Base-by-base conservation (phyloP, 768 basidiomycete species). In the Trametes cingulata region DNA sequence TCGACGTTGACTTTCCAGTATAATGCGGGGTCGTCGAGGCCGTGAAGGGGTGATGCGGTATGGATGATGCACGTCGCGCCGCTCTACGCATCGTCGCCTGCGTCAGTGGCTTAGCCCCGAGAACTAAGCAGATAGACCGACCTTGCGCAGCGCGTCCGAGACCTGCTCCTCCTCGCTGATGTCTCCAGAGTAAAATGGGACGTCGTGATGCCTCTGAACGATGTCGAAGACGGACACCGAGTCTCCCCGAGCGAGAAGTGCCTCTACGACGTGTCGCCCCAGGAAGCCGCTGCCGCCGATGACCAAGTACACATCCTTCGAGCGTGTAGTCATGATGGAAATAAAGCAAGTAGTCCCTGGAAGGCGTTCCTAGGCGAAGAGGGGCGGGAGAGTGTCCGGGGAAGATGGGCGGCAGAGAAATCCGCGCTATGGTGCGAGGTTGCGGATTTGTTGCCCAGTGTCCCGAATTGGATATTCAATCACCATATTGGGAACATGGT, bases 1-100 rank as follows among this genome's bases (percentile, higher is more conserved):
- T 93, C 86, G 5, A 98, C 93, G 70, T 98, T 98, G 67, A 99
- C 96, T 71, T 90, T 93, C 75, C 84, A 87, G 77, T 91, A 97
- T 10, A 98, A 71, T 1, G 84, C 84, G 0, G 84, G 78, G 64
- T 90, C 80, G 56, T 84, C 83, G 52, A 83, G 64, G 52, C 84
- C 91, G 65, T 86, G 89, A 6, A 84, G 84, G 0, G 86, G 87
- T 7, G 95, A 95, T 17, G 95, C 97, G 10, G 95, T 98, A 73
- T 99, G 97, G 62, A 99, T 93, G 63, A 98, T 90, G 68, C 90
- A 92, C 0, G 93, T 95, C 25, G 93, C 82, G 39, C 86, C 85
- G 62, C 88, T 88, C 90, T 93, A 62, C 0, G 36, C 13, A 7
- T 6, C 15, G 3, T 14, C 7, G n/a, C n/a, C n/a, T n/a, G n/a